Conservation (phyloP, 1,284 basidiomycete genomes). For the Heterobasidion occidentale region DNA sequence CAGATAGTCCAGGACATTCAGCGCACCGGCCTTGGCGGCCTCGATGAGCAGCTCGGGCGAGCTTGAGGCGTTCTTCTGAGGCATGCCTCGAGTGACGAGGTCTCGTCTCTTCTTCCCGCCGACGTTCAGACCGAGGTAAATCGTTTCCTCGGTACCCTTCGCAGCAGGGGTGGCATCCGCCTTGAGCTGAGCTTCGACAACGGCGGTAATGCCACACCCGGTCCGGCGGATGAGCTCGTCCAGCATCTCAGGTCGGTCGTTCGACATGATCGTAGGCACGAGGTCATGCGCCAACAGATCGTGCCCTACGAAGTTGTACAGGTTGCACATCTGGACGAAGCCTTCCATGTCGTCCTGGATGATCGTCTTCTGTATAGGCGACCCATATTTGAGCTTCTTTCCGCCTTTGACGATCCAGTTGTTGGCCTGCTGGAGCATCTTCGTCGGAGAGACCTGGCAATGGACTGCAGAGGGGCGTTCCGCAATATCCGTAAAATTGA, state of each 20-base stretch:
- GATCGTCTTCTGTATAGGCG: conserved; percentile 27
- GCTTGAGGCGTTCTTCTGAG: not conserved
- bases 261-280: conserved; percentile 21
- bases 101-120: conserved; percentile 41
- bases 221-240: conserved; percentile 46
- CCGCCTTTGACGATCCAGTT: conserved; percentile 12
- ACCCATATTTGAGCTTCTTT: not conserved
- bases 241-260: conserved; percentile 40
- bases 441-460: conserved; percentile 27
- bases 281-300: conserved; percentile 7
- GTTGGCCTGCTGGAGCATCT: conserved; percentile 20
- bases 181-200: conserved; percentile 9
- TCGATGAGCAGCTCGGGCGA: conserved; percentile 30
- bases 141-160: conserved; percentile 23
- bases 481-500: conserved; percentile 44
- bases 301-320: conserved; percentile 27
- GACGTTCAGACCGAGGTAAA: conserved; percentile 54
- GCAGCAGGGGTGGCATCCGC: conserved; percentile 8
- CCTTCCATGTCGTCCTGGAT: conserved; percentile 39
- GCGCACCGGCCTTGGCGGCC: conserved; percentile 26
- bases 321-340: conserved; percentile 36
- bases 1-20: conserved; percentile 39
- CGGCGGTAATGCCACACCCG: conserved; percentile 35
- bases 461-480: conserved; percentile 35
- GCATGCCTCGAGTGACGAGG: conserved; percentile 8